These are phyloP conservation scores for Irpex rosettiformis DNA, from an alignment of 1,284 basidiomycete genomes.

Conservation along the genomic window DNA sequence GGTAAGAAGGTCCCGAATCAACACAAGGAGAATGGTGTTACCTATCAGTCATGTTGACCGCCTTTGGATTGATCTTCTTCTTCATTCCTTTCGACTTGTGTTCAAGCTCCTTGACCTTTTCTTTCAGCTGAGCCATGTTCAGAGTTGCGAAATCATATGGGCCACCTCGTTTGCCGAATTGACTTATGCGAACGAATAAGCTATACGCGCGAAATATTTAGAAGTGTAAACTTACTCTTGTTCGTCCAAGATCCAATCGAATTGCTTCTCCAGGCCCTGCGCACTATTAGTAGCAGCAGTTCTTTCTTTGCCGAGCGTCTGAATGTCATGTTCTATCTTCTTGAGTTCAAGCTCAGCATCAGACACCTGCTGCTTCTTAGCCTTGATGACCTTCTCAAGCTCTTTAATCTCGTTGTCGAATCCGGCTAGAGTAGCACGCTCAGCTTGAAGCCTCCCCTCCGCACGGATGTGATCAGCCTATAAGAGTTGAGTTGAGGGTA, in stretches of 20 bases:
- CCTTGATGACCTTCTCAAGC: slow-evolving; percentile 79
- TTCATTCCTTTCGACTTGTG: slow-evolving; percentile 84
- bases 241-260: slow-evolving; percentile 89
- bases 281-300: slow-evolving; percentile 40
- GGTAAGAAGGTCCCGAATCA: slow-evolving; percentile 2
- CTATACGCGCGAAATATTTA: too few species aligned
- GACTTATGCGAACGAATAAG: slow-evolving; percentile 32
- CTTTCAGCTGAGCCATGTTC: slow-evolving; percentile 63
- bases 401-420: slow-evolving; percentile 88
- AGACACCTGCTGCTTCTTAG: slow-evolving; percentile 73
- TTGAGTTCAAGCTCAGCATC: slow-evolving; percentile 73
- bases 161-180: slow-evolving; percentile 81
- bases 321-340: slow-evolving; percentile 51
- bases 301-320: slow-evolving; percentile 52
- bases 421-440: slow-evolving; percentile 80
- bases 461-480: slow-evolving; percentile 47
- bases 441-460: slow-evolving; percentile 74
- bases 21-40: slow-evolving; percentile 33
- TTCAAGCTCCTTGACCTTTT: slow-evolving; percentile 77
- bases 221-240: slow-evolving; percentile 56
- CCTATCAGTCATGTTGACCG: slow-evolving; percentile 96
- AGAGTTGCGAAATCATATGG: slow-evolving; percentile 83
- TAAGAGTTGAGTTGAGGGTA: neutral
- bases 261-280: slow-evolving; percentile 73
- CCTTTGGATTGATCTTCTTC: slow-evolving; percentile 95